Base-by-base conservation (phyloP, 306 rosid species). In the Vigna radiata region DNA sequence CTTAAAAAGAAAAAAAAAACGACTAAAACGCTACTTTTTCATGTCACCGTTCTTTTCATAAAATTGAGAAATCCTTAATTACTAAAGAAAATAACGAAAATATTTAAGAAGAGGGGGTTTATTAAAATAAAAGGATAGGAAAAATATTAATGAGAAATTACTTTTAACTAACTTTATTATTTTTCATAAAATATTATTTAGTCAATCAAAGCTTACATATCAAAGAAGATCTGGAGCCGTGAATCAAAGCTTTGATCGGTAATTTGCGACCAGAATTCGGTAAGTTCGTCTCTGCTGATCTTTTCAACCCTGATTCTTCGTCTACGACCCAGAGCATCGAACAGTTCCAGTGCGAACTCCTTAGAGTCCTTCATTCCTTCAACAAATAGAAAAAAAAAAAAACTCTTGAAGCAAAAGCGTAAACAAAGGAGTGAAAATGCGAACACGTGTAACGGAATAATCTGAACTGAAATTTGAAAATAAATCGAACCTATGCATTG, bases 221-320 rank as follows among this genome's bases (percentile, higher is more conserved):
- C 98, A 83, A 93, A 93, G 87, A 93, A 93, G 83, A 93, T 90
- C 87, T 93, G 98, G 4, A 93, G 96, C 33, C 97, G 78, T 18
- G 98, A 93, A 79, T 93, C 98, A 65, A 93, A 93, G 83, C 98
- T 93, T 70, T 91, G 96, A 86, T 93, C 98, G 23, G 97, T 74
- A 71, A 93, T 93, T 79, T 93, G 97, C 0, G 89, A 88, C 98
- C 98, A 93, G 70, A 86, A 93, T 82, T 93, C 98, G 66, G 52
- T 79, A 16, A 93, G 91, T 33, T 91, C 98, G 3, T 93, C 97
- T 65, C 78, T 81, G 79, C 84, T 83, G 60, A 93, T 87, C 77
- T 85, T 91, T 37, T 91, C 98, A 7, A 88, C 84, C 66, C 84
- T 91, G 82, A 91, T 52, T 79, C 97, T 85, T 68, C 92, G 87